These are phyloP conservation scores for Fusarium haematococcum DNA, from an alignment of 2,329 filamentous ascomycete species.

Conservation along the genomic window DNA sequence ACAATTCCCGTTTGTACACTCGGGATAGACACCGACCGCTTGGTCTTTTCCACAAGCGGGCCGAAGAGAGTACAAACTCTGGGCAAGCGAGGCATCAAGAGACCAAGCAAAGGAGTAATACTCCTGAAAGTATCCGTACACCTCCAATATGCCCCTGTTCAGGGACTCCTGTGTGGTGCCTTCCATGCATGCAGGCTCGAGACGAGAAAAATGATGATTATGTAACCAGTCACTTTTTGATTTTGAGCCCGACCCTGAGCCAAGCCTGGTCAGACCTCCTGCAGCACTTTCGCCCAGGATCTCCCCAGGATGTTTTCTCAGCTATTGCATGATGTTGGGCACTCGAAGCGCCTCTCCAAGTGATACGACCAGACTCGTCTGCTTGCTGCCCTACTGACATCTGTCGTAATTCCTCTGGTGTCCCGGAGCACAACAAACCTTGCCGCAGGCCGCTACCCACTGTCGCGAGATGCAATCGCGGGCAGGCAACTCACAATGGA, in stretches of 20 bases:
- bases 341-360: background rate
- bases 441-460: background rate
- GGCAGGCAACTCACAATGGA: background rate
- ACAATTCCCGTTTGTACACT: background rate
- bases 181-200: background rate
- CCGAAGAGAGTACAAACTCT: background rate
- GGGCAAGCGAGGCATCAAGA: background rate
- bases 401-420: background rate
- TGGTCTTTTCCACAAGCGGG: background rate
- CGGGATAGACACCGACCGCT: background rate
- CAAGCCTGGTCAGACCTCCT: constrained; percentile 4
- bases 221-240: background rate
- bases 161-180: background rate
- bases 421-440: background rate
- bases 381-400: background rate
- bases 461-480: background rate
- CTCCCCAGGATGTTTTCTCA: background rate
- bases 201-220: background rate
- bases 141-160: background rate
- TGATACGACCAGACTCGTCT: constrained; percentile 1
- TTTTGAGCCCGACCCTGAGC: background rate
- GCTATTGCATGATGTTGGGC: constrained; percentile 8
- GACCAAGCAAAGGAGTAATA: background rate
- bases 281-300: constrained; percentile 5
- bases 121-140: background rate